These are phyloP conservation scores for Plasmodium falciparum DNA, from an alignment of 169 alveolate species.

Conservation along the genomic window DNA sequence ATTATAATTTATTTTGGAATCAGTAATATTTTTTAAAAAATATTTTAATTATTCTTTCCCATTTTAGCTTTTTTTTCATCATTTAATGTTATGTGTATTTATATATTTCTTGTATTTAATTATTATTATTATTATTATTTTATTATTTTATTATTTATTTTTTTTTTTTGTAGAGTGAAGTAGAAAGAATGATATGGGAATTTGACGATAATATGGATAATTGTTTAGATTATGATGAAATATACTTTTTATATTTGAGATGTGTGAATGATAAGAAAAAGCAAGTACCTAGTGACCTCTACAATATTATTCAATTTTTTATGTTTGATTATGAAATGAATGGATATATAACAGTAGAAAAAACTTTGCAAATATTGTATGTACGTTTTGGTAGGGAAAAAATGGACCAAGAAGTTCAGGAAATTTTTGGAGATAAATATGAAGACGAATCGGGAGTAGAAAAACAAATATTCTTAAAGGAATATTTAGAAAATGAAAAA, in stretches of 20 bases:
- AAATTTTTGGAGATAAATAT: constrained; percentile 71
- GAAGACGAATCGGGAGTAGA: constrained; percentile 72
- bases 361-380: constrained; percentile 67
- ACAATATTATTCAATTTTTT: constrained; percentile 68
- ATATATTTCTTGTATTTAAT: background rate
- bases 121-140: background rate
- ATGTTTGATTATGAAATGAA: constrained; percentile 76
- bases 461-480: constrained; percentile 53
- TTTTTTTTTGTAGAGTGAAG: constrained; percentile 44
- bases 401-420: constrained; percentile 72
- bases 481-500: constrained; percentile 62
- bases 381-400: constrained; percentile 74
- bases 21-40: background rate
- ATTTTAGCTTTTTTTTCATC: too few relatives aligned
- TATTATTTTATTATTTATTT: background rate
- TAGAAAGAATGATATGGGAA: constrained; percentile 75
- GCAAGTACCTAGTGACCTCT: constrained; percentile 69
- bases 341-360: constrained; percentile 74
- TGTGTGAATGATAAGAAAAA: constrained; percentile 70
- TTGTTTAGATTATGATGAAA: constrained; percentile 74
- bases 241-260: constrained; percentile 54
- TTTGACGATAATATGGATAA: constrained; percentile 73
- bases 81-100: background rate
- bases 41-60: too few relatives aligned
- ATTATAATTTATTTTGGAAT: background rate